Conservation (phyloP, 768 basidiomycete genomes). For the Pisolithus orientalis region DNA sequence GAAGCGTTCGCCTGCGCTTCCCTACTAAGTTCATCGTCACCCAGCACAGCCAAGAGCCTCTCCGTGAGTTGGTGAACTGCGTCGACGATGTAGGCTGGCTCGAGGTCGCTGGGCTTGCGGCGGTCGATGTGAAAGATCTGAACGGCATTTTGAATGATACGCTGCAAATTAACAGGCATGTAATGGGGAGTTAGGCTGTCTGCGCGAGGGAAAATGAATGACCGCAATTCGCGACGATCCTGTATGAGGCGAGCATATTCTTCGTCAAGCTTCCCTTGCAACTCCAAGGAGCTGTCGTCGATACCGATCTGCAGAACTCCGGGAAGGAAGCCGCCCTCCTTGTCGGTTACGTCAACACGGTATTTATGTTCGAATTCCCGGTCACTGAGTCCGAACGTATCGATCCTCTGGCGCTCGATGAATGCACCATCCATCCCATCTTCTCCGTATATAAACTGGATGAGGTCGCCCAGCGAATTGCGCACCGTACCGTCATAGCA, state of each 20-base stretch:
- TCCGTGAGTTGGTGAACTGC: slow-evolving; percentile 67
- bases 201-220: slow-evolving; percentile 75
- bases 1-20: slow-evolving; percentile 88
- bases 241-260: slow-evolving; percentile 58
- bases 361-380: slow-evolving; percentile 85
- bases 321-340: slow-evolving; percentile 68
- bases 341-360: slow-evolving; percentile 91
- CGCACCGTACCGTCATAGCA: slow-evolving; percentile 97
- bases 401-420: slow-evolving; percentile 93
- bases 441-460: slow-evolving; percentile 96
- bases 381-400: slow-evolving; percentile 79
- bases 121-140: slow-evolving; percentile 98
- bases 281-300: slow-evolving; percentile 74
- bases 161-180: slow-evolving; percentile 91
- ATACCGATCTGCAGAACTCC: slow-evolving; percentile 83
- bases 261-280: slow-evolving; percentile 81
- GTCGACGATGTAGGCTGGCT: slow-evolving; percentile 82
- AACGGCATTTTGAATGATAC: slow-evolving; percentile 90
- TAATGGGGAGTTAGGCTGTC: slow-evolving; percentile 72
- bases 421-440: slow-evolving; percentile 99
- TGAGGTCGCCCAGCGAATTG: slow-evolving; percentile 92
- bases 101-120: slow-evolving; percentile 88
- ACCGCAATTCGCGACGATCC: slow-evolving; percentile 76
- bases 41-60: slow-evolving; percentile 83
- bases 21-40: slow-evolving; percentile 63